Evolutionary conservation across 345 rosid species (phyloP), one percentile per base, ranked within the genome.

Genomic region (Draba incana): DNA sequence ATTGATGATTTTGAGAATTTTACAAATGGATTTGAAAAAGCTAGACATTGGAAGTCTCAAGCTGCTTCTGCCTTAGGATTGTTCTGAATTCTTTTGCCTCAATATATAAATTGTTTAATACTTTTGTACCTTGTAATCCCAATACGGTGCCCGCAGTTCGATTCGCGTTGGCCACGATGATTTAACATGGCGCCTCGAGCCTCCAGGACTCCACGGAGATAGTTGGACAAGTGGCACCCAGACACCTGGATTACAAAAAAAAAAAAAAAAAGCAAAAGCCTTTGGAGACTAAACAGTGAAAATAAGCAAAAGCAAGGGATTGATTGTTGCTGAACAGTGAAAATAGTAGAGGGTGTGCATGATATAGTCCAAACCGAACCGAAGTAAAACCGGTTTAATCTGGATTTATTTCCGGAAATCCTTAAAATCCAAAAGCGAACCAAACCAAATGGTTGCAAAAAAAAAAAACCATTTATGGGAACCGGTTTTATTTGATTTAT

Each of bases 21-120:
- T 27, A 68, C 66, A 10, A 89, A 89, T 67, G 98, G 98, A 3
- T 92, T 92, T 28, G 95, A 92, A 77, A 92, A 87, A 62, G 94
- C 96, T 24, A 84, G 77, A 79, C 84, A 79, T 39, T 92, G 95
- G 95, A 84, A 76, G 78, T 89, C 96, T 57, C 76, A 81, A 72
- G 77, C 84, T 70, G 85, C 78, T 62, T 56, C 77, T 68, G 58
- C 62, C 54, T 75, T 83, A 33, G 87, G 67, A 57, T 77, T 85
- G 53, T 49, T 57, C 39, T 72, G 79, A 69, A 47, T 67, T 14
- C 42, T 58, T n/a, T 62, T 56, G 37, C 6, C 45, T 6, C 43
- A 35, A 45, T 43, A 47, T n/a, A 24, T 2, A 41, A 42, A 42
- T 51, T 43, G 31, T 62, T 14, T 14, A 9, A 33, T 35, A 11